Base-by-base conservation (phyloP, 2,329 filamentous ascomycete genomes). In the Fusarium sp. region DNA sequence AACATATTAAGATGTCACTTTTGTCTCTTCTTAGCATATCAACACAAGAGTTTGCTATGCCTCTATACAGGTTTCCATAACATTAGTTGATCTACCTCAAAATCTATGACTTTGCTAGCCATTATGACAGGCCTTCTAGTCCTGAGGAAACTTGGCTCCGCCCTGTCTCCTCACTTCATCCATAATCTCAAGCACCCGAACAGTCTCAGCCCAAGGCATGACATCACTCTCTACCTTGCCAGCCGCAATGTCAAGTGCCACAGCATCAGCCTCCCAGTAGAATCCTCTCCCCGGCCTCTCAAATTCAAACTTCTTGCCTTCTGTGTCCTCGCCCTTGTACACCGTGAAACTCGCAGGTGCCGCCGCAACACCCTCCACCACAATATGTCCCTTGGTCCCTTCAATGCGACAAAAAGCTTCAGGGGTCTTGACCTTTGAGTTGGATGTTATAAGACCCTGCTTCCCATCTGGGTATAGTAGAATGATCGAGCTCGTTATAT, bases 131-230 rank as follows among this genome's bases (percentile, higher is more conserved):
- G 11, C 47, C 20, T 22, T 28, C 33, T 70, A 56, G 28, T 78
- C 75, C 26, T 76, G 72, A 3, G 77, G 77, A 44, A 75, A 78
- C 22, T 46, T 64, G 0, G 74, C 68, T 0, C 75, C 76, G 0
- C 75, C 76, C n/a, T 79, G 77, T 10, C 66, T 68, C 37, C 83
- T 72, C 10, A 83, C 76, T 57, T 83, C 79, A 60, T 86, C 83
- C 79, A 85, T 77, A 19, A 84, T 76, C 55, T 80, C 78, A 76
- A 85, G 75, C 0, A 84, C 76, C 0, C 79, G 75, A 13, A 85
- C 55, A 0, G 82, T 84, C 72, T 84, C 82, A 0, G 75, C 70
- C 79, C 79, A 83, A 0, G 83, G 81, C 79, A 85, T 82, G 5
- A 79, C 73, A 1, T 71, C 70, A 52, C 77, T 83, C 65, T 84